Percentiles rank a stretch among this genome's conserved stretches.
phyloP scores from a whole-genome alignment of 495 filamentous ascomycete species.

The Podospora bellae-mahoneyi region DNA sequence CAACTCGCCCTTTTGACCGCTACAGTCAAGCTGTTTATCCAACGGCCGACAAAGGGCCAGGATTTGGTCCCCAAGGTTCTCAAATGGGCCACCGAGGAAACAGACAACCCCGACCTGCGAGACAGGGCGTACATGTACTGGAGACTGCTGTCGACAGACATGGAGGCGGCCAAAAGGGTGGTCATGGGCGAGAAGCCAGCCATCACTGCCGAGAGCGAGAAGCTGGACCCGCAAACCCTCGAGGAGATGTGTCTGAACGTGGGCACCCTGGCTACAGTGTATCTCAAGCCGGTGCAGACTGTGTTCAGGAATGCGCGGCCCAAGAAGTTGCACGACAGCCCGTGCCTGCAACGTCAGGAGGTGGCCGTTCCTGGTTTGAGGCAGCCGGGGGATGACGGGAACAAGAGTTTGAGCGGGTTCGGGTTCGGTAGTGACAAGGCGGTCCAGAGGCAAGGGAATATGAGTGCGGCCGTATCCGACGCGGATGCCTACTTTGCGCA shows the following conservation, averaged over 20 bases:
- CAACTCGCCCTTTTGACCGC: constrained; percentile 93
- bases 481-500: constrained; percentile 80
- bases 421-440: constrained; percentile 51
- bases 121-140: constrained; percentile 99
- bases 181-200: constrained; percentile 97
- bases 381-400: constrained; percentile 49
- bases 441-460: constrained; percentile 37
- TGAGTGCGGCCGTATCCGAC: constrained; percentile 70
- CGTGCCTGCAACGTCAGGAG: constrained; percentile 72
- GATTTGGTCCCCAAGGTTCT: constrained; percentile 92
- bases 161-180: constrained; percentile 76
- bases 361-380: constrained; percentile 35
- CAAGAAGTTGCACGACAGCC: constrained; percentile 70
- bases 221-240: constrained; percentile 83
- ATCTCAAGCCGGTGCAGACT: constrained; percentile 94
- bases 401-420: constrained; percentile 50
- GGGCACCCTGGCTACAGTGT: constrained; percentile 93
- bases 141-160: constrained; percentile 93
- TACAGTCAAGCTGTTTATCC: constrained; percentile 97
- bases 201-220: constrained; percentile 95
- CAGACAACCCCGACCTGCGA: constrained; percentile 93
- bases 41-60: constrained; percentile 91
- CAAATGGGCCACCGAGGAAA: constrained; percentile 98
- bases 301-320: constrained; percentile 92
- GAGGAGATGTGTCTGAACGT: constrained; percentile 98